Evolutionary conservation across 129 eudicot species (phyloP), one percentile per base, ranked within the genome.

Genomic region (Chrysanthemum lavandulifolium): DNA sequence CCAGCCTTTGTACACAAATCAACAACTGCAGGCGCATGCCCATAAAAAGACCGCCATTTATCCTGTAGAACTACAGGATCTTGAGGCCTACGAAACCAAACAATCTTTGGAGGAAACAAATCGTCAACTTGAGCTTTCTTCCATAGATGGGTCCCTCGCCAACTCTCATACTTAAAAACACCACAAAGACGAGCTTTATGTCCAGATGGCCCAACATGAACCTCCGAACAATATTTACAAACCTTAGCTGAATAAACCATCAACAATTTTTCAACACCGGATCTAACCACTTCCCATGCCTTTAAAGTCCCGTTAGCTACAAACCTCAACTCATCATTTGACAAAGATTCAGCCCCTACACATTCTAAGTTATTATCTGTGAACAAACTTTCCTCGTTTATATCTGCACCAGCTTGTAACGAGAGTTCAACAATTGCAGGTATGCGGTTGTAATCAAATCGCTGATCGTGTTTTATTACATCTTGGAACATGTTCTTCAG

Each of bases 101-200:
- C 94, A 9, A 83, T 53, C 63, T 88, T 94, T 0, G 82, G 84
- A 63, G 97, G 96, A 58, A 94, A 83, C 85, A 94, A 80, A 83
- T 94, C 85, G 71, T 95, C 95, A 0, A 95, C 94, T 15, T 65
- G 61, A n/a, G 97, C 99, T 75, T 86, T 95, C 82, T 80, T 72
- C 97, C 99, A 95, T 10, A 81, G 74, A 74, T 95, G 99, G 51
- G 71, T 58, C 86, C 99, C 97, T 52, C 82, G 96, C 86, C 86
- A 95, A 10, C 78, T 79, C 82, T 88, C 88, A 10, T 76, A 80
- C 87, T 90, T 86, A 51, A 95, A 95, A 0, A 95, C 88, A 6
- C 99, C 99, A 75, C 99, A 90, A 52, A 86, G 76, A 8, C 97
- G 89, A 52, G 99, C 99, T 75, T 80, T 91, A 82, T 95, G 99